A percentile compares a stretch with the other conserved stretches of the same genome.
Evolutionary conservation across 805 yeast genomes (phyloP).

Genomic region (Wickerhamiella siamensis): DNA sequence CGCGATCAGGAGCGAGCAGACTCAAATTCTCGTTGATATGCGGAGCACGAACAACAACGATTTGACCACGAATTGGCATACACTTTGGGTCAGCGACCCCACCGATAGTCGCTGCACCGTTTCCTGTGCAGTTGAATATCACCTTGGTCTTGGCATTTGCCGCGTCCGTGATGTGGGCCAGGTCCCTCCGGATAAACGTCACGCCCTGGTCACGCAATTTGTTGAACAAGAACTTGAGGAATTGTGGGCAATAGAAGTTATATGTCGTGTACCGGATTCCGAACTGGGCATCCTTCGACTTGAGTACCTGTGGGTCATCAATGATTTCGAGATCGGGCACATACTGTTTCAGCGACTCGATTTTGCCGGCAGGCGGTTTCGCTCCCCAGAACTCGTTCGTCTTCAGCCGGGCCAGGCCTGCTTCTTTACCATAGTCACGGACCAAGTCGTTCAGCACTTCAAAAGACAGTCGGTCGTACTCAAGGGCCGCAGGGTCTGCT

Average conservation of each 20-base stretch:
- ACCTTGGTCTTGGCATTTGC: constrained; percentile 24
- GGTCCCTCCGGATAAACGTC: constrained; percentile 31
- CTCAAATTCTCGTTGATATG: constrained; percentile 42
- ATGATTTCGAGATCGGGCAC: constrained; percentile 34
- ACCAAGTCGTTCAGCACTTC: constrained; percentile 32
- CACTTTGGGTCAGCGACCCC: constrained; percentile 50
- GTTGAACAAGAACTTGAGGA: constrained; percentile 34
- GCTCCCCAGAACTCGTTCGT: constrained; percentile 48
- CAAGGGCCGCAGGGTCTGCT: constrained; percentile 35
- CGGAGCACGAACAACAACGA: constrained; percentile 57
- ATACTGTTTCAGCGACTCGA: constrained; percentile 35
- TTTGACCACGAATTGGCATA: constrained; percentile 72
- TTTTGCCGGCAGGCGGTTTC: constrained; percentile 33
- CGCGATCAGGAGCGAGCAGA: constrained; percentile 7
- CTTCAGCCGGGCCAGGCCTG: constrained; percentile 42
- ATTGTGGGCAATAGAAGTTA: constrained; percentile 61
- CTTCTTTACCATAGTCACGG: constrained; percentile 34
- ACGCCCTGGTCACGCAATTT: constrained; percentile 39
- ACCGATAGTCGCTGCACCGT: constrained; percentile 47
- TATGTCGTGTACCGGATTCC: constrained; percentile 47
- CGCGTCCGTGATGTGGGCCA: constrained; percentile 47
- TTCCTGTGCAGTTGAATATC: constrained; percentile 67
- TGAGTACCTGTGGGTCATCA: constrained; percentile 27
- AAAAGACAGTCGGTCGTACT: constrained; percentile 45
- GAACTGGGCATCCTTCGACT: constrained; percentile 34